These are phyloP conservation scores for Golubevia pallescens DNA, from an alignment of 1,284 basidiomycete genomes.

Conservation along the genomic window DNA sequence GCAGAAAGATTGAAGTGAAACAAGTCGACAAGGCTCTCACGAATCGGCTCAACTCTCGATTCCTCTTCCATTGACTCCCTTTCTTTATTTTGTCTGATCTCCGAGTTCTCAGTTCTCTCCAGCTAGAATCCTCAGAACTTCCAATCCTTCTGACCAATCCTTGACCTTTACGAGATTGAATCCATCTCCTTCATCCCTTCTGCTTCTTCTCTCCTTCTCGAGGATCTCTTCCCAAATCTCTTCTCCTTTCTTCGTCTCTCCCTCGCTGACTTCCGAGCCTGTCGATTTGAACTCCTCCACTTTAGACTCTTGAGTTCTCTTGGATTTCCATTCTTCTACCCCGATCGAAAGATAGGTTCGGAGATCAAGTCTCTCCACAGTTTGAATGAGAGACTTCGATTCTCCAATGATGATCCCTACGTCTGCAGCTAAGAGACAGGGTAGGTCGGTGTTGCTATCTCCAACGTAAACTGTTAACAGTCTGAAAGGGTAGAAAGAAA, in stretches of 20 bases:
- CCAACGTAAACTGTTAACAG: slow-evolving; percentile 35
- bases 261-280: not conserved
- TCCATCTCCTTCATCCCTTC: not conserved
- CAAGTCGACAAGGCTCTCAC: no score
- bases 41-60: no score
- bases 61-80: no score
- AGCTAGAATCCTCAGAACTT: slow-evolving; percentile 9
- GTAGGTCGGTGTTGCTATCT: slow-evolving; percentile 51
- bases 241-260: no score
- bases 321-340: not conserved
- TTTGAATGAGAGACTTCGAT: slow-evolving; percentile 7
- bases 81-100: no score
- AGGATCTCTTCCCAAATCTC: slow-evolving; percentile 6
- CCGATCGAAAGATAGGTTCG: slow-evolving; percentile 1
- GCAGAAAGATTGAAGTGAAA: no score
- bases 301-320: not conserved
- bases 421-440: slow-evolving; percentile 35
- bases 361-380: slow-evolving; percentile 12
- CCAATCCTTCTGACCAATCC: slow-evolving; percentile 20
- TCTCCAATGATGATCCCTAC: slow-evolving; percentile 46
- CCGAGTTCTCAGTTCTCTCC: no score
- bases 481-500: no score
- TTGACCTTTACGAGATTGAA: slow-evolving; percentile 16
- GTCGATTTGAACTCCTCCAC: not conserved
- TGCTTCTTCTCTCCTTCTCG: not conserved